phyloP scores from a whole-genome alignment of 495 filamentous ascomycete genomes.

The Penicillium verhagenii region DNA sequence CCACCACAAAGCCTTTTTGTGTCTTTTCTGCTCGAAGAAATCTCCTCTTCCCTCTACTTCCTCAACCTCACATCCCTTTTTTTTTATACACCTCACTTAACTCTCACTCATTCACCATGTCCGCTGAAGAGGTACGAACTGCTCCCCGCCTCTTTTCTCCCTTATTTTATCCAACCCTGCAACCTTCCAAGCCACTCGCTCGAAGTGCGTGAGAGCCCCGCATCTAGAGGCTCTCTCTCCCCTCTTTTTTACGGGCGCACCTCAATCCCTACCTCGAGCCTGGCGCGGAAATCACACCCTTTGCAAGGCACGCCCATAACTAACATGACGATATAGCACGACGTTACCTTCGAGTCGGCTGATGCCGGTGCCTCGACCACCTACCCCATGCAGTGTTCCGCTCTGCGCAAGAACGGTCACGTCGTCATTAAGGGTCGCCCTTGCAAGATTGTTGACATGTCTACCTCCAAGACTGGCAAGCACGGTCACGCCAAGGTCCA shows the following conservation, averaged over 20 bases:
- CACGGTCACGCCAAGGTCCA: slow-evolving; percentile 99
- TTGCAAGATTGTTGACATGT: slow-evolving; percentile 99
- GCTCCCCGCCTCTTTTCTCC: slow-evolving; percentile 1
- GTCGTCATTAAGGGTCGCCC: slow-evolving; percentile 98
- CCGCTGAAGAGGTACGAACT: slow-evolving; percentile 43
- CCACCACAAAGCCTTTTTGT: slow-evolving; percentile 41
- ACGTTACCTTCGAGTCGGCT: slow-evolving; percentile 86
- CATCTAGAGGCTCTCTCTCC: slow-evolving; percentile 30
- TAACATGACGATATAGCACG: slow-evolving; percentile 56
- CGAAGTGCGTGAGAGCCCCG: slow-evolving; percentile 28
- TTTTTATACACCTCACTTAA: slow-evolving; percentile 1
- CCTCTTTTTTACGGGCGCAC: slow-evolving; percentile 20
- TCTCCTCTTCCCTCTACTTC: slow-evolving; percentile 29
- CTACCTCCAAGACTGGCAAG: slow-evolving; percentile 99
- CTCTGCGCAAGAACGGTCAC: slow-evolving; percentile 96
- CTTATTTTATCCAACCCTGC: slow-evolving; percentile 1
- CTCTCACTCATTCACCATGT: slow-evolving; percentile 37
- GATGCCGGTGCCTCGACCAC: slow-evolving; percentile 93
- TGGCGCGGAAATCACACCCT: neutral
- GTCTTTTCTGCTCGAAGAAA: slow-evolving; percentile 17
- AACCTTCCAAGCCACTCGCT: slow-evolving; percentile 11
- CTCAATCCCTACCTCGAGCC: slow-evolving; percentile 10
- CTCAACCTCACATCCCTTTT: slow-evolving; percentile 16
- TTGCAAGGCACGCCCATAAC: neutral
- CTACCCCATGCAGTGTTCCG: slow-evolving; percentile 98